These are phyloP conservation scores for Nannochloropsis oceanica DNA, from an alignment of 108 stramenopile genomes.

Conservation along the genomic window DNA sequence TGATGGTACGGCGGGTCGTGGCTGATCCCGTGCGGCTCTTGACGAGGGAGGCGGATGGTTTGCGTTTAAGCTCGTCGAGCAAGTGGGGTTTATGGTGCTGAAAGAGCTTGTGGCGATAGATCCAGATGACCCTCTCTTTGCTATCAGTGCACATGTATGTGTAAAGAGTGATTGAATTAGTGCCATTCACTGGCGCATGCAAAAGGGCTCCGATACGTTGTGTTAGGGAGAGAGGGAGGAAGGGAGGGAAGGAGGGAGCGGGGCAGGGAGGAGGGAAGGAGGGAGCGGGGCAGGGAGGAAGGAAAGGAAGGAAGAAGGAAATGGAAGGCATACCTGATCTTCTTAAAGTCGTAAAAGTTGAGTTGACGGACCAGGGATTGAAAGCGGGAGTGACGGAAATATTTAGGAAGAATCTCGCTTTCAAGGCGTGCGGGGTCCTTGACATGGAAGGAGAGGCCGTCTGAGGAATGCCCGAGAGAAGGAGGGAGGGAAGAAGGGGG, in stretches of 20 bases:
- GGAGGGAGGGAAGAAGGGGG: neutral
- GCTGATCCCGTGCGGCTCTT: neutral
- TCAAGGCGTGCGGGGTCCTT: slow-evolving; percentile 22
- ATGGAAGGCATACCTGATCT: slow-evolving; percentile 40
- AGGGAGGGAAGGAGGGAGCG: neutral
- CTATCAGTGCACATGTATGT: slow-evolving; percentile 19
- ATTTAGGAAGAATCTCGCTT: slow-evolving; percentile 41
- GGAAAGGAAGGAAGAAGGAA: neutral
- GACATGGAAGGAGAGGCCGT: slow-evolving; percentile 28
- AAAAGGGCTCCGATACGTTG: too few relatives aligned
- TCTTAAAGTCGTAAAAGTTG: slow-evolving; percentile 65
- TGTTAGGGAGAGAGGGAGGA: too few relatives aligned
- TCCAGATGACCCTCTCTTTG: slow-evolving; percentile 61
- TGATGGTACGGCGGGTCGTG: neutral
- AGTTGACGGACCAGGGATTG: slow-evolving; percentile 84
- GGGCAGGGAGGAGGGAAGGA: neutral
- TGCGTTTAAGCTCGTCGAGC: slow-evolving; percentile 62
- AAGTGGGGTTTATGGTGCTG: slow-evolving; percentile 72
- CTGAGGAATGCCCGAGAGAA: neutral
- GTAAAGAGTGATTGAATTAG: neutral
- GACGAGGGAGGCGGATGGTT: slow-evolving; percentile 19
- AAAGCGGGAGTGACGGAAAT: slow-evolving; percentile 87
- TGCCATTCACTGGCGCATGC: neutral
- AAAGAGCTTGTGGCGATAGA: slow-evolving; percentile 80
- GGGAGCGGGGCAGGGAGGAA: neutral